Conservation (phyloP, 495 filamentous ascomycete species). For the Aspergillus carlsbadensis region DNA sequence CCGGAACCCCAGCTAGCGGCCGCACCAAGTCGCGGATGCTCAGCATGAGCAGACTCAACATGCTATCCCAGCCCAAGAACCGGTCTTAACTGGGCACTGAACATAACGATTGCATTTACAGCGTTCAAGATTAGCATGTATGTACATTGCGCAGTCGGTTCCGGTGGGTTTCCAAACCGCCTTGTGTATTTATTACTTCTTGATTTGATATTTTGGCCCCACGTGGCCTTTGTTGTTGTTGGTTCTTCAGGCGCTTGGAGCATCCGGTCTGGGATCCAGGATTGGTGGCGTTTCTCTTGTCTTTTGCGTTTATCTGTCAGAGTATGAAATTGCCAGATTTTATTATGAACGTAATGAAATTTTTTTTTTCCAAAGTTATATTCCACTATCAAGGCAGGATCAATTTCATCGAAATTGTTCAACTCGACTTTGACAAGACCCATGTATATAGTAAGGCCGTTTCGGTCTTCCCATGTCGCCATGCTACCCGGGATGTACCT, state of each 20-base stretch:
- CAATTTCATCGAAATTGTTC: too few relatives aligned
- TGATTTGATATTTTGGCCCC: slow-evolving; percentile 10
- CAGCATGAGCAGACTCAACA: slow-evolving; percentile 50
- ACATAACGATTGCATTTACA: slow-evolving; percentile 12
- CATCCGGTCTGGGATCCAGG: slow-evolving; percentile 12
- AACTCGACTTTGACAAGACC: too few relatives aligned
- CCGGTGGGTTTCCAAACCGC: slow-evolving; percentile 1
- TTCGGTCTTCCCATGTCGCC: too few relatives aligned
- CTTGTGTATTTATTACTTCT: slow-evolving; percentile 14
- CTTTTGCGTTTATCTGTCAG: not conserved
- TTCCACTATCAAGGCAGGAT: too few relatives aligned
- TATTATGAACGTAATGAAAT: too few relatives aligned
- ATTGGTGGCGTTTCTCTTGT: slow-evolving; percentile 16
- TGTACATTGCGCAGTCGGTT: not conserved
- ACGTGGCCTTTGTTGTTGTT: slow-evolving; percentile 4
- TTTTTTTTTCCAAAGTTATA: too few relatives aligned
- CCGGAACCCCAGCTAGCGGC: slow-evolving; percentile 38
- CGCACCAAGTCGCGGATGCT: slow-evolving; percentile 37
- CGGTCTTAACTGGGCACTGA: slow-evolving; percentile 23
- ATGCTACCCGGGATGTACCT: too few relatives aligned
- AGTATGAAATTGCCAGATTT: not conserved
- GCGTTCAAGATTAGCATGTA: slow-evolving; percentile 5
- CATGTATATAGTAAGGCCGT: too few relatives aligned
- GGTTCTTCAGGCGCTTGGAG: slow-evolving; percentile 15
- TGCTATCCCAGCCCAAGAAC: slow-evolving; percentile 51